Base-by-base conservation (phyloP, 306 rosid species). In the Rosa lucieae region DNA sequence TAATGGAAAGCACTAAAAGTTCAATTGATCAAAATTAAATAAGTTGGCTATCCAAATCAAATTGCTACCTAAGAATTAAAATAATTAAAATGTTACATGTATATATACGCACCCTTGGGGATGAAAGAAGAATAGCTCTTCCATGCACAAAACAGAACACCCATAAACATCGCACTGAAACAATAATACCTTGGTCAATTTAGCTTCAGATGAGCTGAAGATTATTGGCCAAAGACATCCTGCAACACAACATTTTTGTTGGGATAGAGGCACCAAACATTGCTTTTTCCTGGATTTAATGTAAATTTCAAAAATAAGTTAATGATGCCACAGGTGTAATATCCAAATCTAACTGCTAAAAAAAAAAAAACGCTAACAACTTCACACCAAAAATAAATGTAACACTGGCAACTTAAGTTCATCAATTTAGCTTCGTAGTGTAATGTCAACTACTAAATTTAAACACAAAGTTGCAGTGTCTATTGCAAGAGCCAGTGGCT, bases 191-290 rank as follows among this genome's bases (percentile, higher is more conserved):
- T 70, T 81, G 56, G 73, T 48, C 44, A 77, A 78, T 18, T 86
- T 32, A 59, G 48, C 43, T 77, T 78, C 79, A 51, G 58, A 42
- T 79, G 76, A 62, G 80, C 77, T 26, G 83, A 78, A 42, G 77
- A 82, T 71, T 83, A 91, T 81, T 85, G 86, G 81, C 85, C 82
- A 81, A 94, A 88, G 21, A 86, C 98, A 70, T 85, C 87, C 82
- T 86, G 83, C 62, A 86, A 71, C 18, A 56, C 66, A 29, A 86
- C 88, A 59, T 74, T 87, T 81, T 88, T 94, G 88, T 94, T 94
- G 70, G 98, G 98, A 88, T 94, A 94, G 70, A 94, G 98, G 88
- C 97, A 94, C 90, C 95, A 88, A 74, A 92, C 92, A 18, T 87
- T 92, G 70, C 77, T 73, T 84, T 89, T 89, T 62, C 97, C 98